Evolutionary conservation across 2,329 filamentous ascomycete genomes (phyloP).

Genomic region (Pseudocercospora vitis): DNA sequence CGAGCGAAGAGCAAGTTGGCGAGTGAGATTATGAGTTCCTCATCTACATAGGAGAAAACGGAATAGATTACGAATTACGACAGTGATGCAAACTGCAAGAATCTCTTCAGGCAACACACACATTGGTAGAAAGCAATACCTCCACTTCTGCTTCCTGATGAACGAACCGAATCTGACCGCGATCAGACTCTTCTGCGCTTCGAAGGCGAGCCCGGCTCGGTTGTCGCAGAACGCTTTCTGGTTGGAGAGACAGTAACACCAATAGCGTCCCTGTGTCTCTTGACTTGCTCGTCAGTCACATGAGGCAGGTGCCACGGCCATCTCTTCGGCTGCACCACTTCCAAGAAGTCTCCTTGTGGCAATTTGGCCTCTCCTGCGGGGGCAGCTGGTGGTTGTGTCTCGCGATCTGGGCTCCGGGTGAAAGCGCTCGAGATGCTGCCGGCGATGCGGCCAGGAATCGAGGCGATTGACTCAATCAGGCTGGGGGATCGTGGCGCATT

Average conservation of each 20-base stretch:
- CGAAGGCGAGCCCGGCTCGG: neutral
- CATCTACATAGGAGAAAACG: neutral
- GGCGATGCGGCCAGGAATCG: neutral
- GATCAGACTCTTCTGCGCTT: neutral
- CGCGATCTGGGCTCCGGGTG: constrained; percentile 1
- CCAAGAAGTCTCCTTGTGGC: neutral
- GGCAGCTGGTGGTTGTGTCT: neutral
- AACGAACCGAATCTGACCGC: no score
- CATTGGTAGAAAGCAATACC: no score
- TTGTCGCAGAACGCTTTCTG: neutral
- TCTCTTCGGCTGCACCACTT: neutral
- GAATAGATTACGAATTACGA: neutral
- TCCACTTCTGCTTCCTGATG: no score
- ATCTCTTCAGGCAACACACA: no score
- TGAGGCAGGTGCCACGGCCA: constrained; percentile 1
- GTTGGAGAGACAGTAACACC: neutral
- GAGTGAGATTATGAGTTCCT: constrained; percentile 33
- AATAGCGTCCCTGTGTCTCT: neutral
- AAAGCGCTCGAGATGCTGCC: neutral
- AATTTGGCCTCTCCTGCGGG: neutral
- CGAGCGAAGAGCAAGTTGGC: constrained; percentile 76
- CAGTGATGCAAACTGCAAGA: neutral
- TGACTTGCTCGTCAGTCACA: neutral
- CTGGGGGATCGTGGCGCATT: neutral
- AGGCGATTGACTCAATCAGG: neutral